Percentiles rank a stretch among this genome's conserved stretches.
Evolutionary conservation across 2,329 filamentous ascomycete genomes (phyloP).

Genomic region (Leptosphaerulina australis): DNA sequence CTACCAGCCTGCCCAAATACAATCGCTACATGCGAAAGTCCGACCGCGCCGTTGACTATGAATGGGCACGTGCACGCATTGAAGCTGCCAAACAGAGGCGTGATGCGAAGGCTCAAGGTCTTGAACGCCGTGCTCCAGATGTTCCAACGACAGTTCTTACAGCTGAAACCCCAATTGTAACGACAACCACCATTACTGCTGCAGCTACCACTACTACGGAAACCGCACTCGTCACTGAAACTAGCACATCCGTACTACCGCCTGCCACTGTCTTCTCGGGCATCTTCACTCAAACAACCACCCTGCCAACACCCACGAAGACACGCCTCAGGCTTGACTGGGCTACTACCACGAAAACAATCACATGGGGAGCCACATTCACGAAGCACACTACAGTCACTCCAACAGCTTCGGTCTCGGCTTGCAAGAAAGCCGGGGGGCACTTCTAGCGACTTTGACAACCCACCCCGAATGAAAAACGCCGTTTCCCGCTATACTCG

Average conservation of each 20-base stretch:
- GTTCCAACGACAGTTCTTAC: slow-evolving; percentile 44
- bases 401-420: slow-evolving; percentile 42
- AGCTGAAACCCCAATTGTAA: slow-evolving; percentile 34
- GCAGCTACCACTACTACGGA: slow-evolving; percentile 41
- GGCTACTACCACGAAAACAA: slow-evolving; percentile 40
- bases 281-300: slow-evolving; percentile 40
- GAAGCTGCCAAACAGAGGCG: slow-evolving; percentile 45
- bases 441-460: slow-evolving; percentile 25
- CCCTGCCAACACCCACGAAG: slow-evolving; percentile 45
- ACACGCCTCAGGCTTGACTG: slow-evolving; percentile 36
- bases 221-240: slow-evolving; percentile 30
- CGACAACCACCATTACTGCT: slow-evolving; percentile 38
- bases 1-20: slow-evolving; percentile 30
- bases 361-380: slow-evolving; percentile 44
- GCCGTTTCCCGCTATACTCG: not conserved
- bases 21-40: slow-evolving; percentile 33
- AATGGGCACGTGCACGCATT: slow-evolving; percentile 44
- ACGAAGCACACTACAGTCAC: slow-evolving; percentile 46
- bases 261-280: slow-evolving; percentile 47
- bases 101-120: slow-evolving; percentile 27
- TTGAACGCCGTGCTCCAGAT: slow-evolving; percentile 47
- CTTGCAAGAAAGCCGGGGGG: slow-evolving; percentile 45
- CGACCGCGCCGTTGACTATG: slow-evolving; percentile 40
- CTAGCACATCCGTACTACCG: slow-evolving; percentile 40
- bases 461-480: not conserved